Percentiles rank a stretch among this genome's conserved stretches.
Conservation (phyloP, 1,284 basidiomycete species). For the Gomphus sp. region DNA sequence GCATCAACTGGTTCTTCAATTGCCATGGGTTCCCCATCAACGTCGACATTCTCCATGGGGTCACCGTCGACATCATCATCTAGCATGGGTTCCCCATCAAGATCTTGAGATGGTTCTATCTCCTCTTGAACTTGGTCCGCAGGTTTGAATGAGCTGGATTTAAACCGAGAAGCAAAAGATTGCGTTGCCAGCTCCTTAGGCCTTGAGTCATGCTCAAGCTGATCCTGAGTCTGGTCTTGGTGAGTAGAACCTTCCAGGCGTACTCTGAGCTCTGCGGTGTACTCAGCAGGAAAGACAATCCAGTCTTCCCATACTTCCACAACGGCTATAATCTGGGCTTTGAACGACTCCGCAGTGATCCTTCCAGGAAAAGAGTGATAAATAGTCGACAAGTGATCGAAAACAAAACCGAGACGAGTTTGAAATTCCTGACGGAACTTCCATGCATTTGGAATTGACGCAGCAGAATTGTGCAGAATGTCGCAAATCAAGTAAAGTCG, state of each 20-base stretch:
- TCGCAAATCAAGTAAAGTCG: conserved; percentile 94
- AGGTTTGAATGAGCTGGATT: conserved; percentile 66
- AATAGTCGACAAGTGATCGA: conserved; percentile 89
- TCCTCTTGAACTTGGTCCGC: conserved; percentile 25
- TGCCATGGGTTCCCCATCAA: conserved; percentile 31
- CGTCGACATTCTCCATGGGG: conserved; percentile 32
- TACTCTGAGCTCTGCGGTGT: conserved; percentile 59
- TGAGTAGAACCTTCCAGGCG: conserved; percentile 59
- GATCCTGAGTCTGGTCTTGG: conserved; percentile 23
- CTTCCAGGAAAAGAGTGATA: conserved; percentile 88
- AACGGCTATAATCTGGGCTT: conserved; percentile 76
- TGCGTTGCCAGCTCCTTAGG: conserved; percentile 19
- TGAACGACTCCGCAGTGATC: conserved; percentile 91
- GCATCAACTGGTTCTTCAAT: conserved; percentile 30
- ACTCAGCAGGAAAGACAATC: conserved; percentile 86
- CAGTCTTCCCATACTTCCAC: conserved; percentile 95
- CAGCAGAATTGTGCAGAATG: conserved; percentile 94
- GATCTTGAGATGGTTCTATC: not conserved
- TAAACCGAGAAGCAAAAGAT: conserved; percentile 57
- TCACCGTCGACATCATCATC: conserved; percentile 34
- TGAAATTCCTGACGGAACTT: conserved; percentile 92
- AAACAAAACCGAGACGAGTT: conserved; percentile 75
- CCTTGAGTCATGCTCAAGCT: conserved; percentile 7
- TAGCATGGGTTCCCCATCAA: conserved; percentile 1
- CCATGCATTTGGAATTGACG: conserved; percentile 83